phyloP scores from a whole-genome alignment of 2,329 filamentous ascomycete species.

The Golovinomyces cichoracearum region DNA sequence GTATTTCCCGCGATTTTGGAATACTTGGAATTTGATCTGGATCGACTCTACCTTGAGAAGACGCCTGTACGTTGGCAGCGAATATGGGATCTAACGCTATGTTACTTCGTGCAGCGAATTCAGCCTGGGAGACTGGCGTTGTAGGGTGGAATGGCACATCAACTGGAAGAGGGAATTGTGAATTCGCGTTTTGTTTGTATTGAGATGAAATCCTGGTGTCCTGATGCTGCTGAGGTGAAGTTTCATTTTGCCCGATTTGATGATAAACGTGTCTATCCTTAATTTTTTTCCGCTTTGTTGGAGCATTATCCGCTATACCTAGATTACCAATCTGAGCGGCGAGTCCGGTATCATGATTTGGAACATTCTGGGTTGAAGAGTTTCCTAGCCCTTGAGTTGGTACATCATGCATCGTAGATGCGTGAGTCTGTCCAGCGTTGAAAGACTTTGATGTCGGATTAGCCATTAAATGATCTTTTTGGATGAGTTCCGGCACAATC shows the following conservation, averaged over 20 bases:
- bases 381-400: constrained; percentile 6
- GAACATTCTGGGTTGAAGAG: constrained; percentile 13
- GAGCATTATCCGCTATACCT: constrained; percentile 30
- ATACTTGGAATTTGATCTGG: constrained; percentile 84
- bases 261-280: constrained; percentile 90
- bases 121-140: constrained; percentile 19
- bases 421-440: not conserved
- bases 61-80: constrained; percentile 26
- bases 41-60: constrained; percentile 52
- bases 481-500: not conserved
- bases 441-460: no score
- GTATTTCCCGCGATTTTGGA: constrained; percentile 54
- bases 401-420: constrained; percentile 14
- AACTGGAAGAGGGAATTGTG: constrained; percentile 36
- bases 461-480: not conserved
- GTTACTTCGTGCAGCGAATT: constrained; percentile 22
- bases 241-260: constrained; percentile 44
- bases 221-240: constrained; percentile 40
- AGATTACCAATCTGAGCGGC: constrained; percentile 56
- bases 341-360: constrained; percentile 24
- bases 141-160: constrained; percentile 25
- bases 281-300: constrained; percentile 44
- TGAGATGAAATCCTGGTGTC: constrained; percentile 24
- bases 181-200: constrained; percentile 23
- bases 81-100: constrained; percentile 12